Conservation (phyloP, 371 early-diverging fungal species). For the Conidiobolus coronatus region DNA sequence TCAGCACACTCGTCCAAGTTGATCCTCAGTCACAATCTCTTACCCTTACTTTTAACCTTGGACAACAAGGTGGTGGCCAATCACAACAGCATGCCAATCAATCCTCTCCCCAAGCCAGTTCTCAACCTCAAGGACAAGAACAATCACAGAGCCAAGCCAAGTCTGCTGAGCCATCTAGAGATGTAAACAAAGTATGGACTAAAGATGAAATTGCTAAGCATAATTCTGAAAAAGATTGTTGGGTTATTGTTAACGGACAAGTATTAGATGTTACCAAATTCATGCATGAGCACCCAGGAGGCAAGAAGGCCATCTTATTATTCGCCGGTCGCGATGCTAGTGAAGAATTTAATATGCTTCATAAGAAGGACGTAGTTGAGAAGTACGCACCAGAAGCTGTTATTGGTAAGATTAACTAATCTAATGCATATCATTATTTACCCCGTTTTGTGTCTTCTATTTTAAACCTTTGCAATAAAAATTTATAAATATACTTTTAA, state of each 20-base stretch:
- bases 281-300: slow-evolving; percentile 68
- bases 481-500: too few species aligned
- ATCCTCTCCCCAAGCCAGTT: slow-evolving; percentile 9
- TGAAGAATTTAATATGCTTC: slow-evolving; percentile 82
- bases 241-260: slow-evolving; percentile 81
- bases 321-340: slow-evolving; percentile 71
- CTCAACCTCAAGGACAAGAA: slow-evolving; percentile 7
- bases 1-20: slow-evolving; percentile 22
- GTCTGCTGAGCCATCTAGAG: slow-evolving; percentile 17
- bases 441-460: too few species aligned
- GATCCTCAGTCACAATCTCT: slow-evolving; percentile 24
- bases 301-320: slow-evolving; percentile 63
- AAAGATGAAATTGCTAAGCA: slow-evolving; percentile 44
- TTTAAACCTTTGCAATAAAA: too few species aligned
- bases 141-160: slow-evolving; percentile 11
- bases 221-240: slow-evolving; percentile 71
- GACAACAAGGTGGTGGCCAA: slow-evolving; percentile 10
- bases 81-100: slow-evolving; percentile 7
- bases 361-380: slow-evolving; percentile 62
- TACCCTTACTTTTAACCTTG: slow-evolving; percentile 36
- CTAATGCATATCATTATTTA: too few species aligned
- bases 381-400: slow-evolving; percentile 67
- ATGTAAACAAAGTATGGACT: slow-evolving; percentile 9
- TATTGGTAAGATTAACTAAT: slow-evolving; percentile 31
- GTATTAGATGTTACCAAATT: slow-evolving; percentile 86